phyloP scores from a whole-genome alignment of 495 filamentous ascomycete genomes.

The Neurospora sp. region DNA sequence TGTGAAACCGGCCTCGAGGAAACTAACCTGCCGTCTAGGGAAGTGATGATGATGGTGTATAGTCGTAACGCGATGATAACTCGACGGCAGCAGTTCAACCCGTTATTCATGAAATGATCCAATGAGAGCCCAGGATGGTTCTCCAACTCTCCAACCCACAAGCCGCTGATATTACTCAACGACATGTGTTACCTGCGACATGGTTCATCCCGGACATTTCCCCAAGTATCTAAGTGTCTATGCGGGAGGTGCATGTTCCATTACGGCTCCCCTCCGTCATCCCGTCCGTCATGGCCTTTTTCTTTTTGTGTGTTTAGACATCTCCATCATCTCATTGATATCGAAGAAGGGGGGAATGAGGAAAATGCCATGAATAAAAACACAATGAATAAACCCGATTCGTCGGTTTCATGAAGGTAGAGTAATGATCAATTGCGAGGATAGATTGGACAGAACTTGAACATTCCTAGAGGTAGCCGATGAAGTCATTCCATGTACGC shows the following conservation, averaged over 20 bases:
- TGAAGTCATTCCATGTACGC: background rate
- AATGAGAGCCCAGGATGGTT: background rate
- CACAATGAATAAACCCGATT: background rate
- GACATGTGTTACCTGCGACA: background rate
- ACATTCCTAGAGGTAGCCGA: background rate
- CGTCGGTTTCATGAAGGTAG: background rate
- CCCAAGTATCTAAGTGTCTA: background rate
- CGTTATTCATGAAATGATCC: too few species aligned
- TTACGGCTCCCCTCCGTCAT: background rate
- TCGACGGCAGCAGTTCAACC: too few species aligned
- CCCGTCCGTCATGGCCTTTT: background rate
- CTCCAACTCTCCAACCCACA: background rate
- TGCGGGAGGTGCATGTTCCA: background rate
- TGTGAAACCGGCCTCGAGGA: background rate
- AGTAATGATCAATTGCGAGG: background rate
- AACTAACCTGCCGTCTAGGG: background rate
- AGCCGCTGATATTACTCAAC: background rate
- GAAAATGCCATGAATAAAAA: background rate
- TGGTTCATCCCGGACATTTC: background rate
- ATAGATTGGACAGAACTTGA: background rate
- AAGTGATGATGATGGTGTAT: background rate
- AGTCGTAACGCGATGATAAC: too few species aligned
- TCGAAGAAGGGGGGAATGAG: background rate
- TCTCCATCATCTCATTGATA: background rate
- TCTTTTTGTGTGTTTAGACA: background rate